Base-by-base conservation (phyloP, 805 yeast genomes). In the Barnettozyma wickerhamii region DNA sequence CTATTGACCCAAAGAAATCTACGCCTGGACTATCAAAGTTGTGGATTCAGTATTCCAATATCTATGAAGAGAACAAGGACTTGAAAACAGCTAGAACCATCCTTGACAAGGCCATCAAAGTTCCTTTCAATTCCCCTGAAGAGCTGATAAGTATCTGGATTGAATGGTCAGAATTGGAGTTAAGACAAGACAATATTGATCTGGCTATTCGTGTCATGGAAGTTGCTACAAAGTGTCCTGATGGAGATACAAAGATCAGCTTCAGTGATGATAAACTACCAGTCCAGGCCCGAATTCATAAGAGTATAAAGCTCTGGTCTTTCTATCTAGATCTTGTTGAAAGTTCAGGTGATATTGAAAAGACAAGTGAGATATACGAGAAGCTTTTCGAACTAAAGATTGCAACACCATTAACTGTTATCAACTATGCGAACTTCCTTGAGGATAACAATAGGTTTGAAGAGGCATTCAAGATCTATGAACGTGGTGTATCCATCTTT, bases 151-250 rank as follows among this genome's bases (percentile, higher is more conserved):
- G 72, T 3, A 59, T 90, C 6, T 85, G 88, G 74, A 64, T 76
- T n/a, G 72, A 71, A 14, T 90, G 96, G 96, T 69, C 83, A 6
- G 84, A 84, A 42, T 63, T 77, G 60, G 83, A 81, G 44, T 52
- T 84, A 23, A 63, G 72, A 19, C 60, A 64, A 14, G 75, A 68
- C 18, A 69, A 78, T 38, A 58, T 77, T 17, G 74, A 69, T 1
- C 60, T 58, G 15, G 76, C 75, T 4, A 52, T 65, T 20, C 59
- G 55, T 29, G 63, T 76, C 12, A 50, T 75, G 45, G 62, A 64
- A 31, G 57, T 51, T 10, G 77, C 78, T 1, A 60, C 75, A 4
- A 48, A 49, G 10, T 59, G 65, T 5, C 72, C 77, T 1, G 56
- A 47, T 10, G 63, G 69, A 3, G 44, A 46, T 13, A 59, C 69